phyloP scores from a whole-genome alignment of 75 land plant species.

The Cupressus sempervirens region DNA sequence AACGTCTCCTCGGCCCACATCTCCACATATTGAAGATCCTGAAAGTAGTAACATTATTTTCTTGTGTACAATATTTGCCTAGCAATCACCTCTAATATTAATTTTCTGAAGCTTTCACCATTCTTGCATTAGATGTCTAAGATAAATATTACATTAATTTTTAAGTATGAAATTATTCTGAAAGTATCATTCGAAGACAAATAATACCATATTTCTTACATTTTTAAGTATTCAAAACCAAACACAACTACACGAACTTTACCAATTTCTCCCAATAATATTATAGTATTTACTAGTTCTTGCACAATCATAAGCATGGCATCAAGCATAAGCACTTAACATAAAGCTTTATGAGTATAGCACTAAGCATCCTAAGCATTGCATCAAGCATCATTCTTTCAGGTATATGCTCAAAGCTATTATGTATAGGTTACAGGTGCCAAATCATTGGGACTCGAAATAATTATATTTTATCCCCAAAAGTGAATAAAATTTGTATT shows the following conservation, averaged over 20 bases:
- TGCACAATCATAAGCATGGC: background rate
- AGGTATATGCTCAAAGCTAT: too few relatives aligned
- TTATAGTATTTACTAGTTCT: background rate
- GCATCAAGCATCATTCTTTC: too few relatives aligned
- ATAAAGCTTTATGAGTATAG: too few relatives aligned
- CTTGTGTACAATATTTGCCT: background rate
- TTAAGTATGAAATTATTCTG: background rate
- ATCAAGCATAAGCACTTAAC: background rate
- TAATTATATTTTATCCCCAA: too few relatives aligned
- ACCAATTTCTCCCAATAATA: background rate
- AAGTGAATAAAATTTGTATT: too few relatives aligned
- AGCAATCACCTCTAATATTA: background rate
- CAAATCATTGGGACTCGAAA: too few relatives aligned
- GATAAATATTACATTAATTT: background rate
- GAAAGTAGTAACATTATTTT: constrained; percentile 3
- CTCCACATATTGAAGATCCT: constrained; percentile 59
- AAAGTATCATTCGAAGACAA: background rate
- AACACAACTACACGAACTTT: background rate
- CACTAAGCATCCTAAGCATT: too few relatives aligned
- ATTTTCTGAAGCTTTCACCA: background rate
- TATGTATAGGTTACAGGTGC: too few relatives aligned
- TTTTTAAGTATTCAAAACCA: background rate
- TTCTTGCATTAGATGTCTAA: background rate
- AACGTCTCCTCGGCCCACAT: constrained; percentile 87
- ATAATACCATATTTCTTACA: background rate